A percentile compares a stretch with the other conserved stretches of the same genome.
Conservation (phyloP, 768 basidiomycete species). For the Lanmaoa rubissima region DNA sequence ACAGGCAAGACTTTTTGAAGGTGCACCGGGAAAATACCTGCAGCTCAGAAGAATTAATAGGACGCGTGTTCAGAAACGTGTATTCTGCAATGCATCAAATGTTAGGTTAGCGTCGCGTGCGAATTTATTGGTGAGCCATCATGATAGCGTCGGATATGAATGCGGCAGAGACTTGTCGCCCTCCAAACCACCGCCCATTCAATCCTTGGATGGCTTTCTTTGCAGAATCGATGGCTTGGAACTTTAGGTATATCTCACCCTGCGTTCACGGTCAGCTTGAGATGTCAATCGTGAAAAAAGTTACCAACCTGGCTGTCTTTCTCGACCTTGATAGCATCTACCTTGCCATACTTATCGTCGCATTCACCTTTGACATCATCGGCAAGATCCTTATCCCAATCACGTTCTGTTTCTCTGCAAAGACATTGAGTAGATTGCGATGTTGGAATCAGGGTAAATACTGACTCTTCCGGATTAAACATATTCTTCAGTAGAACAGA, state of each 20-base stretch:
- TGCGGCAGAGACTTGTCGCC: slow-evolving; percentile 79
- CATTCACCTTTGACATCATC: slow-evolving; percentile 97
- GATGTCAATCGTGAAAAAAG: neutral
- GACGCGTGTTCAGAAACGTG: slow-evolving; percentile 16
- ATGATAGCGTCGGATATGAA: slow-evolving; percentile 94
- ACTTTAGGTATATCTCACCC: slow-evolving; percentile 98
- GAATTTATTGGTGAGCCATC: slow-evolving; percentile 77
- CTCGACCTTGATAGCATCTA: slow-evolving; percentile 87
- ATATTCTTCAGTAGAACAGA: slow-evolving; percentile 91
- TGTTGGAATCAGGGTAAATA: slow-evolving; percentile 8
- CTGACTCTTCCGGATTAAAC: slow-evolving; percentile 97
- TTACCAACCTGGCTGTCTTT: slow-evolving; percentile 83
- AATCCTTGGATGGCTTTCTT: slow-evolving; percentile 85
- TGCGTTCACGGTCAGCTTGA: slow-evolving; percentile 33
- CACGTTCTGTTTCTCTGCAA: slow-evolving; percentile 84
- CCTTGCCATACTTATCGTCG: slow-evolving; percentile 84
- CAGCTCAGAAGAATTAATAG: slow-evolving; percentile 33
- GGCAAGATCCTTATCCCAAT: slow-evolving; percentile 95
- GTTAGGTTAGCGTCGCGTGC: slow-evolving; percentile 24
- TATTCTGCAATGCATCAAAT: slow-evolving; percentile 30
- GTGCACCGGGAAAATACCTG: slow-evolving; percentile 31
- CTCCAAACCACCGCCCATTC: slow-evolving; percentile 97
- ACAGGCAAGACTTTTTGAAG: slow-evolving; percentile 32
- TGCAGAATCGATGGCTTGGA: slow-evolving; percentile 73
- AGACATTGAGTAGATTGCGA: slow-evolving; percentile 6